These are phyloP conservation scores for Cladosporium sp. DNA, from an alignment of 2,329 filamentous ascomycete species.

Conservation along the genomic window DNA sequence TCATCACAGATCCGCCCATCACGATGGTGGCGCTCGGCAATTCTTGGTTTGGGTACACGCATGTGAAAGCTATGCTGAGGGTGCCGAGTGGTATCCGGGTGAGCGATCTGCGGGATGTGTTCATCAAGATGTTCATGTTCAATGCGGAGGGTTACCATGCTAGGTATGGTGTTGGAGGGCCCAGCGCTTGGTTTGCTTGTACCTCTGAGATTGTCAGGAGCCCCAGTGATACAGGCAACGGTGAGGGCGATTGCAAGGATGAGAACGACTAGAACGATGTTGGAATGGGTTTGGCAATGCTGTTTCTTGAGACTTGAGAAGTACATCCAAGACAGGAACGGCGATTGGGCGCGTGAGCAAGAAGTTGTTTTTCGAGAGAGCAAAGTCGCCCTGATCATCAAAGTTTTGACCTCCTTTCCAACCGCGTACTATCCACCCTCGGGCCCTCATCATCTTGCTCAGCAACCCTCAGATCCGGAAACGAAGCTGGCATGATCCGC, in stretches of 20 bases:
- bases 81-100: neutral
- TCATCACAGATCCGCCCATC: neutral
- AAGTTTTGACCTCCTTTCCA: neutral
- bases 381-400: neutral
- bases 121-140: too few relatives aligned
- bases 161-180: neutral
- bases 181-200: neutral
- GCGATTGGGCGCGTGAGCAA: neutral
- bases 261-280: too few relatives aligned
- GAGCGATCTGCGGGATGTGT: neutral
- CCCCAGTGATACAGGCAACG: neutral
- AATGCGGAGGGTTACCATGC: too few relatives aligned
- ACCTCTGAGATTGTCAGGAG: neutral
- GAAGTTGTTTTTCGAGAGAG: neutral
- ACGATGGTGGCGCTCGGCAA: neutral
- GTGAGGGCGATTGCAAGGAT: too few relatives aligned
- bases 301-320: neutral
- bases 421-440: conserved; percentile 64
- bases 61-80: neutral
- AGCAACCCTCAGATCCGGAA: conserved; percentile 70
- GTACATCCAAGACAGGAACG: neutral
- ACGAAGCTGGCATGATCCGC: conserved; percentile 72
- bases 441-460: conserved; percentile 81
- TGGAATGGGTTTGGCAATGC: neutral
- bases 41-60: neutral